These are phyloP conservation scores for Trichoderma asperellum DNA, from an alignment of 2,329 filamentous ascomycete species.

Conservation along the genomic window DNA sequence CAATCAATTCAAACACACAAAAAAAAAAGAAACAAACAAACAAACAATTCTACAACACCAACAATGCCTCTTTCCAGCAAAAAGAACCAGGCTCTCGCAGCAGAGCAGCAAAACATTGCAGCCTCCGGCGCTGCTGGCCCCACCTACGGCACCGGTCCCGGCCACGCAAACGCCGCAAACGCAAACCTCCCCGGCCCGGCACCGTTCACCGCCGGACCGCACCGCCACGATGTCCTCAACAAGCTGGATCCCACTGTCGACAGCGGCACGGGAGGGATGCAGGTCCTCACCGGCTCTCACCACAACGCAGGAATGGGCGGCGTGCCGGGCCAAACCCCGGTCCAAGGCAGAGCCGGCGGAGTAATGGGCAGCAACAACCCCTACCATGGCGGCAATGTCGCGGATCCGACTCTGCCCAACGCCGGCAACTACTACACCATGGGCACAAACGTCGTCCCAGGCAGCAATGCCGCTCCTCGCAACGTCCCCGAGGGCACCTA, in stretches of 20 bases:
- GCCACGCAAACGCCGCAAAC: not conserved
- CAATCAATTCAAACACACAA: not conserved
- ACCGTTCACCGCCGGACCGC: conserved; percentile 29
- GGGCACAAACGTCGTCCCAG: conserved; percentile 4
- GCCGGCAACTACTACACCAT: conserved; percentile 19
- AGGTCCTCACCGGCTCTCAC: conserved; percentile 13
- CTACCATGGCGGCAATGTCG: conserved; percentile 44
- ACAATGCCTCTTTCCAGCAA: conserved; percentile 22
- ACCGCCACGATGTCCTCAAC: conserved; percentile 30
- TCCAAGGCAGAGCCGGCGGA: not conserved
- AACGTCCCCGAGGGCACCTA: conserved; percentile 28
- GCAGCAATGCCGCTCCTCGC: not conserved
- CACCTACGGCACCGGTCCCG: not conserved
- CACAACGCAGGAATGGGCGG: not conserved
- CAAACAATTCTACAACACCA: not conserved
- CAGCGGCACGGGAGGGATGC: conserved; percentile 25
- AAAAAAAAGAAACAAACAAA: conserved; percentile 13
- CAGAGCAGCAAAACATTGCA: conserved; percentile 20
- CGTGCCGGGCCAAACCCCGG: not conserved
- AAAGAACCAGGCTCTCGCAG: conserved; percentile 2
- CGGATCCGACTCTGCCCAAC: conserved; percentile 49
- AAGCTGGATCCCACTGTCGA: conserved; percentile 31
- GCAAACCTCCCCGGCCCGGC: conserved; percentile 30
- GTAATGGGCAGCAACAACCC: conserved; percentile 26
- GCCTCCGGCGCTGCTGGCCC: not conserved